These are phyloP conservation scores for Candida insectorum DNA, from an alignment of 805 yeast genomes.

Conservation along the genomic window DNA sequence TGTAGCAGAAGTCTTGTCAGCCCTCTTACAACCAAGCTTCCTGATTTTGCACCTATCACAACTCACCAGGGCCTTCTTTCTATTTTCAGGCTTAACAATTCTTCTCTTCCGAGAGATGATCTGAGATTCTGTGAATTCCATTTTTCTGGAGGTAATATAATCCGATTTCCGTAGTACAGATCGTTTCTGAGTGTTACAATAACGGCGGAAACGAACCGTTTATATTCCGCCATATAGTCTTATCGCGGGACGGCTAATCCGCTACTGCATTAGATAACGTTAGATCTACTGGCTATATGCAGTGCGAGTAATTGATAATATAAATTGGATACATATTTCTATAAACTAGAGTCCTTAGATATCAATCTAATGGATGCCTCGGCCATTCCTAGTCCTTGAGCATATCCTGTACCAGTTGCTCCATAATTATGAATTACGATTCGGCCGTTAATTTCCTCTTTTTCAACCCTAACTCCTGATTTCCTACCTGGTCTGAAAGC, in stretches of 20 bases:
- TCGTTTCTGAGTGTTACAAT: too few relatives aligned
- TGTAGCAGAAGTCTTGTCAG: background rate
- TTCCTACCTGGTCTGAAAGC: slow-evolving; percentile 72
- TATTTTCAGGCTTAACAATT: background rate
- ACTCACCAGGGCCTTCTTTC: slow-evolving; percentile 2
- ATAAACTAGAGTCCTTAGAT: background rate
- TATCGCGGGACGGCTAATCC: too few relatives aligned
- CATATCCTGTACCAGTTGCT: slow-evolving; percentile 63
- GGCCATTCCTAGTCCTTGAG: slow-evolving; percentile 62
- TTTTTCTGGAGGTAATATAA: too few relatives aligned
- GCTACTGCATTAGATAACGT: too few relatives aligned
- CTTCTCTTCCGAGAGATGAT: background rate
- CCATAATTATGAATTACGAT: slow-evolving; percentile 65
- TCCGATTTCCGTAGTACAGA: too few relatives aligned
- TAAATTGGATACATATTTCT: too few relatives aligned
- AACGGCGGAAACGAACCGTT: too few relatives aligned
- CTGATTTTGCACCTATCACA: slow-evolving; percentile 4
- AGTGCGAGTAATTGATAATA: too few relatives aligned
- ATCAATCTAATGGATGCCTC: slow-evolving; percentile 39
- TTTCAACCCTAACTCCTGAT: slow-evolving; percentile 70
- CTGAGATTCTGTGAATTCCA: too few relatives aligned
- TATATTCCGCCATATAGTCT: too few relatives aligned
- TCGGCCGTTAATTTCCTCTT: slow-evolving; percentile 29
- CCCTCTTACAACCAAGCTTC: slow-evolving; percentile 3
- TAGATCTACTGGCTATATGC: too few relatives aligned